Evolutionary conservation across 2,329 filamentous ascomycete genomes (phyloP).

Genomic region (Cercospora sp.): DNA sequence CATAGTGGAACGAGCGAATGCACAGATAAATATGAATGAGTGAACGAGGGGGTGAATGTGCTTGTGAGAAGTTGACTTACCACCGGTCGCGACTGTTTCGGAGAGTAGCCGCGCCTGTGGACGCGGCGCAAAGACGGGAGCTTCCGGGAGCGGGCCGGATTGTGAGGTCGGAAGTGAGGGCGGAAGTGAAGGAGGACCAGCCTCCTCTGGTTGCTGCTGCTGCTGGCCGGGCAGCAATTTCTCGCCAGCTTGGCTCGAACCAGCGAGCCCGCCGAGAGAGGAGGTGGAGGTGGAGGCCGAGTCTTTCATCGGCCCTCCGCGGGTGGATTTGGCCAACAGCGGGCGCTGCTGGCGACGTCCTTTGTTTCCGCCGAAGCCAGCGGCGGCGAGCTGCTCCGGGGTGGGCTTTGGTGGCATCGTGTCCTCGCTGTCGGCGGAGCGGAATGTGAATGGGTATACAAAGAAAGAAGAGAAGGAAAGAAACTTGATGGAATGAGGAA

Average conservation of each 20-base stretch:
- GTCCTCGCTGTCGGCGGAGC: not conserved
- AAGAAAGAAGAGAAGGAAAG: slow-evolving; percentile 2
- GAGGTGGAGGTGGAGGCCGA: not conserved
- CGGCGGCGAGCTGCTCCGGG: not conserved
- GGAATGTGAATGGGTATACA: not conserved
- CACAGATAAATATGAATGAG: not conserved
- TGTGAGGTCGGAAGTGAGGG: not conserved
- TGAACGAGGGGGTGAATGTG: not conserved
- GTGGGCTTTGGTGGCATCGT: not conserved
- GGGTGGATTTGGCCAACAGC: not conserved
- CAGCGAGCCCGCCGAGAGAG: not conserved
- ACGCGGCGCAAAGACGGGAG: not conserved
- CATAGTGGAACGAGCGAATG: not conserved
- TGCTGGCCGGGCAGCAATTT: not conserved
- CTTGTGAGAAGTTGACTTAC: not conserved
- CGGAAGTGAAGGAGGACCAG: not conserved
- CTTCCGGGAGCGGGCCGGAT: not conserved
- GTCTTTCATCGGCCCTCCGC: not conserved
- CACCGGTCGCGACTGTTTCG: not conserved
- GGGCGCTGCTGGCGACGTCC: not conserved
- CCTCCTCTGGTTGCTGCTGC: not conserved
- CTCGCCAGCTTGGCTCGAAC: not conserved
- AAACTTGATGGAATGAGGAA: not conserved
- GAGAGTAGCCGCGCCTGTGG: not conserved
- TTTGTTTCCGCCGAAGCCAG: not conserved